Evolutionary conservation across 768 basidiomycete genomes (phyloP), one percentile per base, ranked within the genome.

Genomic region (Kwoniella europaea): DNA sequence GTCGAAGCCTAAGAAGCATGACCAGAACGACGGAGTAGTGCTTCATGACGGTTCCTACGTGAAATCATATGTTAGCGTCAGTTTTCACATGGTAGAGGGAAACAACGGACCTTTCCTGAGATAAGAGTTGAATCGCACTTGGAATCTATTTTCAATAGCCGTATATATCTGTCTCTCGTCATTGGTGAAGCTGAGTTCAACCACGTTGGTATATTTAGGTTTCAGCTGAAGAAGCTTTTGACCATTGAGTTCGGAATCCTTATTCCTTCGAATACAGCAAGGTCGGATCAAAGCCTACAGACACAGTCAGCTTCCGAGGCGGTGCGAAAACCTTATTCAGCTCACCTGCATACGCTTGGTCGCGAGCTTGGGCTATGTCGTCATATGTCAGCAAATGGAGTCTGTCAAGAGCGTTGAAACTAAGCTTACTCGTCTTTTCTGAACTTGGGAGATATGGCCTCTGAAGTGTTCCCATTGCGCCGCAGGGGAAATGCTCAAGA

Each of bases 1-100:
- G 91, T 10, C 90, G 87, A 1, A 92, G 85, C 12, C 90, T 89
- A 43, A 92, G 86, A 20, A 93, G 90, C 87, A 92, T 86, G 24
- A 86, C 85, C n/a, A 88, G 80, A 18, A 91, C 89, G 86, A 90
- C 57, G 3, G 85, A 88, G 46, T 77, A 91, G 88, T 92, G 90
- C 81, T 91, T 91, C 50, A 91, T 82, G 12, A 91, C 90, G 0
- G 91, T 91, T 1, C 90, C 76, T 73, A 53, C 29, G 24, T 24
- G 9, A 3, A 4, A 27, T 12, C 29, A 4, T 41, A 27, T 0
- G 1, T 60, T 6, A 24, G 44, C 24, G 24, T 24, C 24, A 24
- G 24, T 24, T 24, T 24, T 2, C 2, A 24, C 24, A 24, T 24
- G 24, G 1, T 24, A 1, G 24, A 24, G 24, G 2, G 24, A 24